A percentile compares a stretch with the other conserved stretches of the same genome.
phyloP scores from a whole-genome alignment of 805 yeast genomes.

The Naumovozyma baii region DNA sequence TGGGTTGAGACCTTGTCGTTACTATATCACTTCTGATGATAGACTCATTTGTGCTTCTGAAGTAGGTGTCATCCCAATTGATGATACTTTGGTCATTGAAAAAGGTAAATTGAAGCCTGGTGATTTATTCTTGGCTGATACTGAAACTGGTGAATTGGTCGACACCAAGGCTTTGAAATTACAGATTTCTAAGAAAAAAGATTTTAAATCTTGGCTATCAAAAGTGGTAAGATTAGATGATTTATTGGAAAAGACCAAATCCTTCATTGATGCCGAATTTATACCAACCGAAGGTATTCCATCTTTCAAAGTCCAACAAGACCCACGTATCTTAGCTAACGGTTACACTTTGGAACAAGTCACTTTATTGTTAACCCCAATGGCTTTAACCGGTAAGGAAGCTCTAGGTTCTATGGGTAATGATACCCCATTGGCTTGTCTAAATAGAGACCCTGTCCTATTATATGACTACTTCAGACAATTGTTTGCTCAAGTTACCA shows the following conservation, averaged over 20 bases:
- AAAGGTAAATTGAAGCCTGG: slow-evolving; percentile 97
- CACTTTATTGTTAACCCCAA: slow-evolving; percentile 74
- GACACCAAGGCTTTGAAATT: slow-evolving; percentile 84
- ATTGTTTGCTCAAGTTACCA: slow-evolving; percentile 95
- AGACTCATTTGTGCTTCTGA: slow-evolving; percentile 96
- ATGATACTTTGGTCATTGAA: slow-evolving; percentile 67
- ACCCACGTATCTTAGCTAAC: slow-evolving; percentile 74
- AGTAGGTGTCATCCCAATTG: slow-evolving; percentile 92
- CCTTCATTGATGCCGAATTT: slow-evolving; percentile 5
- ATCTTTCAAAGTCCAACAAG: slow-evolving; percentile 48
- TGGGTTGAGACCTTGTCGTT: slow-evolving; percentile 96
- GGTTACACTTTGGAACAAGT: slow-evolving; percentile 95
- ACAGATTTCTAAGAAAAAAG: slow-evolving; percentile 70
- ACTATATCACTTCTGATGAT: slow-evolving; percentile 89
- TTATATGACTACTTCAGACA: slow-evolving; percentile 92
- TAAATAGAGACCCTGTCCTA: slow-evolving; percentile 84
- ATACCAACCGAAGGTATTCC: slow-evolving; percentile 16
- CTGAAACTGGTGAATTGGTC: slow-evolving; percentile 83
- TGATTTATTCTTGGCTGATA: slow-evolving; percentile 89
- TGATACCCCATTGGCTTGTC: slow-evolving; percentile 89
- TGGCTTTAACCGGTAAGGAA: slow-evolving; percentile 89
- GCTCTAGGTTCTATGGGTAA: slow-evolving; percentile 98
- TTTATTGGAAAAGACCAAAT: slow-evolving; percentile 30
- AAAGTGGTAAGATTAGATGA: slow-evolving; percentile 80
- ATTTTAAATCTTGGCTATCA: slow-evolving; percentile 89